Evolutionary conservation across 495 filamentous ascomycete species (phyloP), one percentile per base, ranked within the genome.

Genomic region (Daldinia concentrica): DNA sequence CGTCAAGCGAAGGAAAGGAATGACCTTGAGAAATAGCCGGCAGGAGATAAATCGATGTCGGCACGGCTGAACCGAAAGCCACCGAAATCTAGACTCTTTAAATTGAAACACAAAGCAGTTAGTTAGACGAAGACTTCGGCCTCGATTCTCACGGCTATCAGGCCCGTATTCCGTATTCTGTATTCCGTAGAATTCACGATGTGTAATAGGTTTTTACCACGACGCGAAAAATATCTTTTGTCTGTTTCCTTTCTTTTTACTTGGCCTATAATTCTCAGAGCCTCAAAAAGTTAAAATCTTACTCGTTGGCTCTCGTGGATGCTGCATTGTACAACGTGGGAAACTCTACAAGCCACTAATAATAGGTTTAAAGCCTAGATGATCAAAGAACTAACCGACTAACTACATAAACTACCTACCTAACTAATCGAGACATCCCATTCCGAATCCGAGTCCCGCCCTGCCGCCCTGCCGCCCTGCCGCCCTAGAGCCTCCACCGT

Each of bases 131-230:
- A 37, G 26, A 41, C 36, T 56, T 61, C 52, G 56, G 27, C 15
- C 52, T 64, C 37, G 36, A 58, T 64, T 57, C 26, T 52, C 32
- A 37, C 72, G 72, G 72, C 45, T 74, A 19, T 12, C 11, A 74
- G 72, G 72, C 67, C 72, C 72, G 72, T 24, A 15, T 68, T 68
- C 71, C 71, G 66, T 69, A 48, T 62, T 34, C 63, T 63, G 67
- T 24, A 15, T 68, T 62, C 72, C 72, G 62, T 69, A 48, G 58
- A 63, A 48, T 30, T 64, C 51, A 51, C 22, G n/a, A 58, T 50
- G 8, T 66, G 43, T 58, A 27, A 54, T 19, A 8, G n/a, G 41
- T 43, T 64, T 59, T 30, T 14, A 27, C 17, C n/a, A 50, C 36
- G 19, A 48, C 55, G 57, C 55, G 51, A n/a, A 48, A 56, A 14